Base-by-base conservation (phyloP, 1,139 yeast genomes). In the Kodamaea plutei region DNA sequence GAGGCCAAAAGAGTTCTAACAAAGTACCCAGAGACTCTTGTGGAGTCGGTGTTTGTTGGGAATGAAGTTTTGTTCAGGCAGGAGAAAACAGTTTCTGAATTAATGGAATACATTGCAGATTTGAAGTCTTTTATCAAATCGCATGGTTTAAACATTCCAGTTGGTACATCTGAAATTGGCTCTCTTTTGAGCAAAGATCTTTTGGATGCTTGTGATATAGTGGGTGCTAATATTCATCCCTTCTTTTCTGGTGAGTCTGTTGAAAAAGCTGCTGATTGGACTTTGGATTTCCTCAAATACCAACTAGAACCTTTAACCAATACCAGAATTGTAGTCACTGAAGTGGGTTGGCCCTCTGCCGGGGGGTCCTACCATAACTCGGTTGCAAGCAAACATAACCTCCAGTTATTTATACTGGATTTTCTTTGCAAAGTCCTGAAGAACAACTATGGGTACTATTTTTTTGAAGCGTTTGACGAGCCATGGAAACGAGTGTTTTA, bases 321-420 rank as follows among this genome's bases (percentile, higher is more conserved):
- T 16, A 57, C 59, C 4, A 52, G 50, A 20, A 49, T 77, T 9
- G 59, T 71, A 3, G 64, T 80, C 2, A 65, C 84, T 0, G 87
- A 80, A 46, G 71, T 79, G 13, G 88, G 87, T 0, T 81, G 88
- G 88, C 88, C 88, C 2, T 83, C 85, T n/a, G n/a, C n/a, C n/a
- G n/a, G n/a, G n/a, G n/a, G n/a, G n/a, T n/a, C n/a, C n/a, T n/a
- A n/a, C n/a, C n/a, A n/a, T n/a, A n/a, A n/a, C n/a, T n/a, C n/a
- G n/a, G n/a, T n/a, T n/a, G n/a, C n/a, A n/a, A n/a, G n/a, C n/a
- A n/a, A n/a, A n/a, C n/a, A n/a, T n/a, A n/a, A n/a, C n/a, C n/a
- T n/a, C n/a, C n/a, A n/a, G n/a, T n/a, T n/a, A n/a, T n/a, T n/a
- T n/a, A n/a, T n/a, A n/a, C n/a, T n/a, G n/a, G n/a, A n/a, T n/a